phyloP scores from a whole-genome alignment of 345 rosid species.

The Dipteronia sinensis region DNA sequence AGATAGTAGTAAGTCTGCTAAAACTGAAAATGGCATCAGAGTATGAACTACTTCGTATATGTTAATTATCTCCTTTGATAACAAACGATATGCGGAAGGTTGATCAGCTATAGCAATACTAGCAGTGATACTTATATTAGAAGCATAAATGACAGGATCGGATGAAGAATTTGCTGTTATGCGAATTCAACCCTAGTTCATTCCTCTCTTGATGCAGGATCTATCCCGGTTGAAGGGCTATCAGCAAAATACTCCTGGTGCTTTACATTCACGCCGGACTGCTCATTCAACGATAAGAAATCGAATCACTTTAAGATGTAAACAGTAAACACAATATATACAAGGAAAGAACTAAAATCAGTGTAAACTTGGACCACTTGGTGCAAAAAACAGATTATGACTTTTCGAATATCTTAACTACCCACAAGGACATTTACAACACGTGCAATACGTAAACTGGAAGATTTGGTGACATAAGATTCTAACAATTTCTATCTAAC shows the following conservation, averaged over 20 bases:
- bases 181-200: not conserved
- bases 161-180: too few relatives aligned
- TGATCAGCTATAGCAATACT: too few relatives aligned
- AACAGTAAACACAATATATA: not conserved
- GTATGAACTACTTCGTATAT: not conserved
- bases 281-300: conserved; percentile 28
- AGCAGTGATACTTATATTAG: not conserved
- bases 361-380: not conserved
- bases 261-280: conserved; percentile 91
- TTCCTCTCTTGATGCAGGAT: conserved; percentile 44
- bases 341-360: not conserved
- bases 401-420: too few relatives aligned
- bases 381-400: not conserved
- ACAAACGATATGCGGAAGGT: not conserved
- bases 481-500: not conserved
- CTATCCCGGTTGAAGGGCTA: conserved; percentile 66
- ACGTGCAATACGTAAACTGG: not conserved
- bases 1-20: too few relatives aligned
- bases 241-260: conserved; percentile 93
- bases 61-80: not conserved
- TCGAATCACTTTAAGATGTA: not conserved
- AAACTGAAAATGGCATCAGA: not conserved
- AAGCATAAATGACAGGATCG: not conserved
- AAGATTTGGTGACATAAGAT: not conserved
- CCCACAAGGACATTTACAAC: not conserved